Percentiles rank a stretch among this genome's conserved stretches.
Conservation (phyloP, 805 yeast species). For the Candida piceae region DNA sequence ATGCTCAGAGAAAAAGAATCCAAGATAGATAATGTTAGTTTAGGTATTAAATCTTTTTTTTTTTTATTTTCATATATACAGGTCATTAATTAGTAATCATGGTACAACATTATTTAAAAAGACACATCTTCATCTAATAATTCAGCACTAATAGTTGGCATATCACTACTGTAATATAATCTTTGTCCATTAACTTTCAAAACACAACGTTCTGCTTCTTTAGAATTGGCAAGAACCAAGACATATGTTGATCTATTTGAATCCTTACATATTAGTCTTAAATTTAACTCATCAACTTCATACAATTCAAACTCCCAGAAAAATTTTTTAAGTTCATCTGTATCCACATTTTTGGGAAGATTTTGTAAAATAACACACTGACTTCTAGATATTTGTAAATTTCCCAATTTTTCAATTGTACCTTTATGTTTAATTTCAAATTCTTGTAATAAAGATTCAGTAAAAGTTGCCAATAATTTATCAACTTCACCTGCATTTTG, state of each 20-base stretch:
- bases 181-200: conserved; percentile 45
- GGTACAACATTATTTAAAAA: too few species aligned
- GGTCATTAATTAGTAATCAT: too few species aligned
- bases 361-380: conserved; percentile 39
- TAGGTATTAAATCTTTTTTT: neutral
- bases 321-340: conserved; percentile 29
- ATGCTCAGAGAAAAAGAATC: conserved; percentile 42
- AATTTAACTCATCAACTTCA: conserved; percentile 13
- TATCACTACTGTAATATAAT: conserved; percentile 23
- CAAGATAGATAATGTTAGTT: conserved; percentile 17
- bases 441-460: conserved; percentile 10
- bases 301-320: conserved; percentile 50
- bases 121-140: conserved; percentile 15
- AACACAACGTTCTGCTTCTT: conserved; percentile 48
- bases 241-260: conserved; percentile 28
- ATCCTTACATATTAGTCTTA: conserved; percentile 10
- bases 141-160: conserved; percentile 32
- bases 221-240: conserved; percentile 38
- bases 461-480: conserved; percentile 3
- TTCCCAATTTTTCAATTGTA: neutral
- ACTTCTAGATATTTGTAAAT: conserved; percentile 19
- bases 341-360: conserved; percentile 40
- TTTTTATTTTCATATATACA: neutral
- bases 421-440: neutral
- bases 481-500: neutral